Conservation (phyloP, 2,329 filamentous ascomycete genomes). For the Diplodia scrobiculata region DNA sequence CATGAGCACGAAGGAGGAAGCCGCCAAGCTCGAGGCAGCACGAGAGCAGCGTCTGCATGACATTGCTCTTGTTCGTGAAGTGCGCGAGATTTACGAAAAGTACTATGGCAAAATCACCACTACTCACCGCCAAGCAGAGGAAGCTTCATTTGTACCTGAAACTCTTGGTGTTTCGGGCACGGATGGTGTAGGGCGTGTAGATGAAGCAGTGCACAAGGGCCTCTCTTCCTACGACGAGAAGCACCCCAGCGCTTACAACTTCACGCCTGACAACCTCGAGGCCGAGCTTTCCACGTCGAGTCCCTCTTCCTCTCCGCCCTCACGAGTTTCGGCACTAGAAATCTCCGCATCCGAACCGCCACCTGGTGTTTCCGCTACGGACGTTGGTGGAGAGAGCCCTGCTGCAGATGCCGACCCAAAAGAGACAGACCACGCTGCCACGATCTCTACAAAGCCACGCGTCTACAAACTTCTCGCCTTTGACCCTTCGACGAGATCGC, state of each 20-base stretch:
- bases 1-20: conserved; percentile 3
- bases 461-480: conserved; percentile 38
- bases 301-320: not conserved
- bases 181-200: conserved; percentile 8
- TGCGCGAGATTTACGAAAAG: conserved; percentile 49
- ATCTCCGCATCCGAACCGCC: not conserved
- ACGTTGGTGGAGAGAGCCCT: not conserved
- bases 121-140: conserved; percentile 19
- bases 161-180: not conserved
- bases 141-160: not conserved
- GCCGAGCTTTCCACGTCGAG: conserved; percentile 10
- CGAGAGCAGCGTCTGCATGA: conserved; percentile 37
- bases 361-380: not conserved
- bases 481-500: conserved; percentile 36
- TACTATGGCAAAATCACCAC: conserved; percentile 45
- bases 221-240: conserved; percentile 19
- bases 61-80: conserved; percentile 42
- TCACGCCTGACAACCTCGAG: conserved; percentile 23
- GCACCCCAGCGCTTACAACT: conserved; percentile 8
- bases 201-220: conserved; percentile 21
- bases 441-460: not conserved
- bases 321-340: not conserved
- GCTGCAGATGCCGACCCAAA: not conserved
- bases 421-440: too few species aligned
- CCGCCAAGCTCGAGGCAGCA: conserved; percentile 31